Base-by-base conservation (phyloP, 2,329 filamentous ascomycete species). In the Verticillium zaregamsianum region DNA sequence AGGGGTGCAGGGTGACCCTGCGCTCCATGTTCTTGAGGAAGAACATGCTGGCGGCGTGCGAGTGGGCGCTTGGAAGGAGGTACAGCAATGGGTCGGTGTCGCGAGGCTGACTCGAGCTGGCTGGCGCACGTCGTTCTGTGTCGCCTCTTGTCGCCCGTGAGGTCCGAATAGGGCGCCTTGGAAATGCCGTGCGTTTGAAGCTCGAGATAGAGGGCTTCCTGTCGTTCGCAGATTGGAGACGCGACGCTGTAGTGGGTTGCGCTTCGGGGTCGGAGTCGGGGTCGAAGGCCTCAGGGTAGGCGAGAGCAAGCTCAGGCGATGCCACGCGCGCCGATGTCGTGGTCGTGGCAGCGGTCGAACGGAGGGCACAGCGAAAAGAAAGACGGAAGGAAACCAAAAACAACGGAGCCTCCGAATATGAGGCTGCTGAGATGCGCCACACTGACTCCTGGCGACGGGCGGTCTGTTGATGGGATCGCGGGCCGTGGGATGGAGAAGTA, bases 11-110 rank as follows among this genome's bases (percentile, higher is more conserved):
- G 69, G 92, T 93, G 71, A 98, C 93, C 73, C 92, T 90, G 74
- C 94, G 93, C 80, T 97, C 93, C 77, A 98, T 90, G 74, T 97
- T 94, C 79, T 97, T 92, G 67, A 99, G 91, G 82, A 99, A 99
- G 79, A 98, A 99, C 95, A 99, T 99, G 69, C 66, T 79, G 77
- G 66, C 39, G 9, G 23, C 23, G 45, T 25, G 45, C 14, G 45
- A 23, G 9, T 25, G 45, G n/a, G 45, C 12, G 20, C 23, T 23
- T 12, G 7, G 9, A 20, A 9, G 20, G 20, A 52, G 20, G 45
- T 52, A 8, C 45, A 52, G 45, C n/a, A 23, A 23, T 20, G 20
- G 20, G 14, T 52, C 45, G n/a, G 8, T 35, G 8, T 52, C 20
- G 45, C n/a, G 23, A 14, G 25, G 20, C 20, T 40, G 17, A 17